Percentiles rank a stretch among this genome's conserved stretches.
Conservation (phyloP, 2,329 filamentous ascomycete genomes). For the Acephala macrosclerotiorum region DNA sequence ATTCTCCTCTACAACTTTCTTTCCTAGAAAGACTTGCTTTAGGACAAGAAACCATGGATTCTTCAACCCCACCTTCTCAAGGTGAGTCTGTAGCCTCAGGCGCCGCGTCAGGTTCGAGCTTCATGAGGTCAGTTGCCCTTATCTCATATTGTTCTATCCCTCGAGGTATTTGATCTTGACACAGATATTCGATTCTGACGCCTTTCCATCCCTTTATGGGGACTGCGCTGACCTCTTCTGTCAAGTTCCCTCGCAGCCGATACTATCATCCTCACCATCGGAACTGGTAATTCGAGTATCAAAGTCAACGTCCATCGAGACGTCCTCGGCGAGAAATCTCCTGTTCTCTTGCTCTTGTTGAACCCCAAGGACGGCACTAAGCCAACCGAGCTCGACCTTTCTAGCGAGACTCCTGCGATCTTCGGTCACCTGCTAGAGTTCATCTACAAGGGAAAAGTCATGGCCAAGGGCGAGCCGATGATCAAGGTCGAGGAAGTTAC, state of each 20-base stretch:
- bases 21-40: neutral
- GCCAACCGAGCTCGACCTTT: neutral
- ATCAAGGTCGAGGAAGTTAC: neutral
- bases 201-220: neutral
- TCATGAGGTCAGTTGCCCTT: neutral
- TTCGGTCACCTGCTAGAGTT: neutral
- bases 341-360: neutral
- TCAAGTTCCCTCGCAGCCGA: neutral
- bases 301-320: neutral
- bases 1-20: neutral
- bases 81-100: neutral
- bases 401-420: neutral
- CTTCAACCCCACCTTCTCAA: neutral
- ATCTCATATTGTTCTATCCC: neutral
- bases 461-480: neutral
- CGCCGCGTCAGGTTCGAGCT: neutral
- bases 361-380: neutral
- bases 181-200: too few species aligned
- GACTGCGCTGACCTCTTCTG: neutral
- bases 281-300: neutral
- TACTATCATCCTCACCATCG: neutral
- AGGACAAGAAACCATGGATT: neutral
- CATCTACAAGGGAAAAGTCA: neutral
- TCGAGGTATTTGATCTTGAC: neutral
- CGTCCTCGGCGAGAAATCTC: neutral